These are phyloP conservation scores for Suillus occidentalis DNA, from an alignment of 768 basidiomycete genomes.

Conservation along the genomic window DNA sequence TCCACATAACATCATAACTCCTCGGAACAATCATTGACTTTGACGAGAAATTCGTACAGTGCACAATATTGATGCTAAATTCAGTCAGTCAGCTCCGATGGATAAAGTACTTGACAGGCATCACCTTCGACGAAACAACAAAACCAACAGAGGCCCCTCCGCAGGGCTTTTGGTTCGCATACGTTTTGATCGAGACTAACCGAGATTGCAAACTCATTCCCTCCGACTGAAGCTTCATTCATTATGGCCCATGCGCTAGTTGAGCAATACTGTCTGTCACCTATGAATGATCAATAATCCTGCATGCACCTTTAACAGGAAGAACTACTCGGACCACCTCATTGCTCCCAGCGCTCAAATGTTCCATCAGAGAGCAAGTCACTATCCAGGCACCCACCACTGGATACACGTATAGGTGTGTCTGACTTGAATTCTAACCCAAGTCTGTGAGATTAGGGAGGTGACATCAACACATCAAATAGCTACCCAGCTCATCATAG, in stretches of 20 bases:
- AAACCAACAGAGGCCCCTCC: not conserved
- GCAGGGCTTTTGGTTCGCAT: not conserved
- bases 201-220: not conserved
- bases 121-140: not conserved
- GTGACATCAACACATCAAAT: not conserved
- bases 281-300: not conserved
- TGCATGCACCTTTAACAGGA: not conserved
- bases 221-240: not conserved
- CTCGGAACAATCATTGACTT: not conserved
- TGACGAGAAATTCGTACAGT: not conserved
- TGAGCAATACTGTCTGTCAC: not conserved
- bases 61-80: not conserved
- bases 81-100: not conserved
- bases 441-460: not conserved
- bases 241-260: not conserved
- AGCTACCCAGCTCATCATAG: not conserved
- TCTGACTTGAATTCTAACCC: not conserved
- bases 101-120: not conserved
- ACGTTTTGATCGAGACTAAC: not conserved
- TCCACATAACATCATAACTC: not conserved
- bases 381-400: not conserved
- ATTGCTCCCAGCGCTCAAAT: not conserved
- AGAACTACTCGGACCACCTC: not conserved
- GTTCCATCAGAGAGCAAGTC: not conserved
- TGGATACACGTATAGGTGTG: not conserved